Percentiles rank a stretch among this genome's conserved stretches.
phyloP scores from a whole-genome alignment of 139 green algal species.

The Haematococcus sp. region DNA sequence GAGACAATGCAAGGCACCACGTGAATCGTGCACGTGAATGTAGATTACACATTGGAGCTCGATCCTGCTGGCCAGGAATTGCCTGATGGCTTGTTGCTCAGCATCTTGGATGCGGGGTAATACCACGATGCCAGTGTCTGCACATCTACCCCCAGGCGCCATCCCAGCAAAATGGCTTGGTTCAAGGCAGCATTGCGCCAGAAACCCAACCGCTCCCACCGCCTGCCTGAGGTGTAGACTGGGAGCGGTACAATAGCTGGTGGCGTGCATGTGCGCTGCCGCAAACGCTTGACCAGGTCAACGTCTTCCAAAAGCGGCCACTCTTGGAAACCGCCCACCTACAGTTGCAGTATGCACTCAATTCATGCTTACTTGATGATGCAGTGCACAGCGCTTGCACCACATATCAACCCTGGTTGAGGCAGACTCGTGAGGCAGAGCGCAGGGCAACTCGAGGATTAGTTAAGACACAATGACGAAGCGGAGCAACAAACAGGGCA shows the following conservation, averaged over 20 bases:
- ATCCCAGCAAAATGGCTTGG: constrained; percentile 17
- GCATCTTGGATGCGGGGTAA: neutral
- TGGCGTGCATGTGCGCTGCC: neutral
- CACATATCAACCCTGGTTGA: too few species aligned
- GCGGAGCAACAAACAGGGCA: too few species aligned
- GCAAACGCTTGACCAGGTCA: constrained; percentile 58
- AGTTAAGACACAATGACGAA: neutral
- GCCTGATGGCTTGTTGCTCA: too few species aligned
- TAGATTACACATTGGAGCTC: too few species aligned
- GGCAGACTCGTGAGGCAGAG: neutral
- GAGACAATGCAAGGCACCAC: too few species aligned
- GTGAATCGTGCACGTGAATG: too few species aligned
- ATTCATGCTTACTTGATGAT: neutral
- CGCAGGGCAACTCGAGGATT: neutral
- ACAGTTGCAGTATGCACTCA: neutral
- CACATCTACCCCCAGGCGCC: neutral
- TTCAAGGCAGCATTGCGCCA: constrained; percentile 28
- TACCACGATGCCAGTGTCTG: constrained; percentile 9
- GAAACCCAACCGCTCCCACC: constrained; percentile 52
- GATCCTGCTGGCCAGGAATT: too few species aligned
- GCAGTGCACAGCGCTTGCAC: too few species aligned
- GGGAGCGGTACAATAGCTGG: constrained; percentile 40
- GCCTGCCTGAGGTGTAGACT: constrained; percentile 43
- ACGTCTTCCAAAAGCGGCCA: constrained; percentile 70
- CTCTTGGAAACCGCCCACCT: constrained; percentile 47